phyloP scores from a whole-genome alignment of 2,329 filamentous ascomycete genomes.

The Fusarium abutilonis region DNA sequence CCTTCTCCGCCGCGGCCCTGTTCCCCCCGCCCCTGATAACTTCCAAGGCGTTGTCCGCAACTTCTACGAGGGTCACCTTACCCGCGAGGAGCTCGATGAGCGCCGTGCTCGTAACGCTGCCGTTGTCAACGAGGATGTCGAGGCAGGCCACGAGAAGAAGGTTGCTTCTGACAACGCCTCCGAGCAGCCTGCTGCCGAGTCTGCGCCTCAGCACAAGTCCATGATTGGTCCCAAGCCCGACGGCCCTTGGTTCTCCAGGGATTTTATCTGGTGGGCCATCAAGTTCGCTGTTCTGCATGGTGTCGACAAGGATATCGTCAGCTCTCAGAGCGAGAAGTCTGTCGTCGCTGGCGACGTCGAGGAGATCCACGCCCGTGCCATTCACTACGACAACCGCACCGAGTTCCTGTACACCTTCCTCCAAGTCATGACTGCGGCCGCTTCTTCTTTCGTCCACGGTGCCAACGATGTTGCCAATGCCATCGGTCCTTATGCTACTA shows the following conservation, averaged over 20 bases:
- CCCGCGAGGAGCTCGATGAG: constrained; percentile 62
- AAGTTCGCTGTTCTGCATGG: constrained; percentile 61
- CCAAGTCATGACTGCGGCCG: constrained; percentile 68
- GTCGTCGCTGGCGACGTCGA: constrained; percentile 63
- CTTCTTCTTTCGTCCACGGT: constrained; percentile 72
- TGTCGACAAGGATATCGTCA: constrained; percentile 55
- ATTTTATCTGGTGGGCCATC: constrained; percentile 56
- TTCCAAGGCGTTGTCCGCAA: constrained; percentile 57
- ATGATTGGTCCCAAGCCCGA: constrained; percentile 54
- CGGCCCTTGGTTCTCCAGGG: constrained; percentile 54
- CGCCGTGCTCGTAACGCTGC: constrained; percentile 47
- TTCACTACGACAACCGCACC: constrained; percentile 69
- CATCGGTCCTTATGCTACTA: constrained; percentile 70
- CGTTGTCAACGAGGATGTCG: constrained; percentile 33
- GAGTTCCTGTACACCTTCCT: constrained; percentile 71
- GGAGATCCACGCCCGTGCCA: constrained; percentile 64
- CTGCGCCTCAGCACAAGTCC: constrained; percentile 45
- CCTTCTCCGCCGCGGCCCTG: constrained; percentile 55
- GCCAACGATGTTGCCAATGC: constrained; percentile 74
- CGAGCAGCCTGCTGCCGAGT: constrained; percentile 65
- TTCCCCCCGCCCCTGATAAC: constrained; percentile 55
- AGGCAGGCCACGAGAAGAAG: constrained; percentile 46
- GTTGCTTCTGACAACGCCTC: constrained; percentile 49
- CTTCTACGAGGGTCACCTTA: constrained; percentile 66
- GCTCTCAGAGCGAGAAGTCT: constrained; percentile 49